Evolutionary conservation across 2,329 filamentous ascomycete genomes (phyloP).

Genomic region (Reticulascus tulasneorum): DNA sequence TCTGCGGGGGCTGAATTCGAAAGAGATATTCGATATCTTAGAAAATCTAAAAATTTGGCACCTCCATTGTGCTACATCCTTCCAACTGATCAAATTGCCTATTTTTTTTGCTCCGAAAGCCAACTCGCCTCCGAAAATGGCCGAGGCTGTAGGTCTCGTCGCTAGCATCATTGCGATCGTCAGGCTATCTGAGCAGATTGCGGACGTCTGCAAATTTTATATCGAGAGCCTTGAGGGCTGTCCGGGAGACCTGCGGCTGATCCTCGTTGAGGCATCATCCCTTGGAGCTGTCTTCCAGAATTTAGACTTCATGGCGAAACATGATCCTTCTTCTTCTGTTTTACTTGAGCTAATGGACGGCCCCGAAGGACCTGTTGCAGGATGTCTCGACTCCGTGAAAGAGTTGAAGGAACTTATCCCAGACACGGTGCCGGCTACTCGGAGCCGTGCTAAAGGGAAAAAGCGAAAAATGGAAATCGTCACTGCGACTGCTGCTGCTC

Average conservation of each 20-base stretch:
- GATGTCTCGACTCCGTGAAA: background rate
- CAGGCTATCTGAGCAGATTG: no score
- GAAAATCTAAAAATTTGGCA: no score
- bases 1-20: no score
- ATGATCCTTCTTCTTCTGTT: background rate
- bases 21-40: no score
- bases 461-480: background rate
- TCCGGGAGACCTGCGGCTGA: background rate
- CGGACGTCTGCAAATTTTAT: slow-evolving; percentile 1
- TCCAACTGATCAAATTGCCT: no score
- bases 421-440: accelerated
- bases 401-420: background rate
- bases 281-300: accelerated
- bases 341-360: background rate
- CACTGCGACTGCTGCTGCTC: background rate
- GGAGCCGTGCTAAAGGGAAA: accelerated
- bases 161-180: no score
- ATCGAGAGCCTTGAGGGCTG: background rate
- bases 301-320: background rate
- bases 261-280: background rate
- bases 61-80: no score
- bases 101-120: no score
- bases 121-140: no score
- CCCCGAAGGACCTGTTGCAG: background rate
- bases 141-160: no score